Evolutionary conservation across 2,329 filamentous ascomycete species (phyloP).

Genomic region (Dryadomyces quercivorus): DNA sequence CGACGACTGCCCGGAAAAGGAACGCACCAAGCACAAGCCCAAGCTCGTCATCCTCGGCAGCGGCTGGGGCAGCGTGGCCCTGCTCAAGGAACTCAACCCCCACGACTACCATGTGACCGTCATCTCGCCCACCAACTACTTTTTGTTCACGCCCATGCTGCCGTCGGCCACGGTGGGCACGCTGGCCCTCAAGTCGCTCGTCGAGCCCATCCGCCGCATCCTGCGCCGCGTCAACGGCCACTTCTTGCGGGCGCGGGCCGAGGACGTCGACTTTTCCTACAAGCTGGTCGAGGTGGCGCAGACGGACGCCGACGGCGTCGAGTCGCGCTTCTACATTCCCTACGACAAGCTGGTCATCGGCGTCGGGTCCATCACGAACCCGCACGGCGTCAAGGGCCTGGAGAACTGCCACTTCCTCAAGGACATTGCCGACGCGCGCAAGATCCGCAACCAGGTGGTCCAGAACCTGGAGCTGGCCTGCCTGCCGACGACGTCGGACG

Average conservation of each 20-base stretch:
- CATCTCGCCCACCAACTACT: conserved; percentile 90
- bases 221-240: conserved; percentile 68
- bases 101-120: conserved; percentile 95
- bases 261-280: conserved; percentile 82
- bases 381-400: conserved; percentile 88
- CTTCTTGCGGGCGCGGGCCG: conserved; percentile 76
- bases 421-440: conserved; percentile 81
- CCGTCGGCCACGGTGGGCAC: conserved; percentile 95
- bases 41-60: conserved; percentile 85
- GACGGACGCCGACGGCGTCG: conserved; percentile 55
- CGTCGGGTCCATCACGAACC: conserved; percentile 85
- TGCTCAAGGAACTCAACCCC: conserved; percentile 80
- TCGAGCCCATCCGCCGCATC: conserved; percentile 85
- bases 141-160: conserved; percentile 96
- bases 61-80: conserved; percentile 86
- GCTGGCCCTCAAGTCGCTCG: conserved; percentile 76
- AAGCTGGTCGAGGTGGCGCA: conserved; percentile 84
- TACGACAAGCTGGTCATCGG: conserved; percentile 95
- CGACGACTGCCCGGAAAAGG: conserved; percentile 69
- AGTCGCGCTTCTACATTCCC: conserved; percentile 78
- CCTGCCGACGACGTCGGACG: conserved; percentile 81
- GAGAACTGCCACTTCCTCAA: conserved; percentile 94
- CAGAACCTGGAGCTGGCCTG: conserved; percentile 84
- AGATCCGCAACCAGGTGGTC: conserved; percentile 79
- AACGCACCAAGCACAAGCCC: conserved; percentile 71